Evolutionary conservation across 164 flowering plant species (phyloP).

Genomic region (grape (Vitis vinifera)): DNA sequence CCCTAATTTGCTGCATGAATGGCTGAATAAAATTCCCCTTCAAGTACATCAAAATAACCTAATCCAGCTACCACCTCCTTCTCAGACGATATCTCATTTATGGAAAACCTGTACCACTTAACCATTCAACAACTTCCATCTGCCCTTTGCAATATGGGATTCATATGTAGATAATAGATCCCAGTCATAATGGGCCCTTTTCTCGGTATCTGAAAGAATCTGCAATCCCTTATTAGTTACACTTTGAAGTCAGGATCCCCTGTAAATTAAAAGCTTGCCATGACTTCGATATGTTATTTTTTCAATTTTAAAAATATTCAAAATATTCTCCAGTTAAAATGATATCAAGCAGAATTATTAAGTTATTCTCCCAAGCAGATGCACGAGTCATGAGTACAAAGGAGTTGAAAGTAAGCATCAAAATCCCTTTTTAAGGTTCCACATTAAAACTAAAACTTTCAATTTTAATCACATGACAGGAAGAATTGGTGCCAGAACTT

Average conservation of each 20-base stretch:
- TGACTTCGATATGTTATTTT: too few relatives aligned
- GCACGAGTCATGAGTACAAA: too few relatives aligned
- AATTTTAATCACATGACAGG: too few relatives aligned
- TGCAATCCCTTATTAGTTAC: conserved; percentile 31
- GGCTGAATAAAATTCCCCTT: conserved; percentile 80
- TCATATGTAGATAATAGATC: conserved; percentile 52
- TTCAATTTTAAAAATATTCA: too few relatives aligned
- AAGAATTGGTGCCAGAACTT: too few relatives aligned
- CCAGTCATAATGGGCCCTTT: conserved; percentile 75
- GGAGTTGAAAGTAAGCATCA: too few relatives aligned
- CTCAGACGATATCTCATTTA: conserved; percentile 69
- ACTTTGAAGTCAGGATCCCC: neutral
- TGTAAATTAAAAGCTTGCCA: too few relatives aligned
- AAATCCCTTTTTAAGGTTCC: too few relatives aligned
- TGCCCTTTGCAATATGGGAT: conserved; percentile 35
- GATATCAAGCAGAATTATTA: too few relatives aligned
- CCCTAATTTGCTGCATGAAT: conserved; percentile 81
- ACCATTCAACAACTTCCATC: conserved; percentile 94
- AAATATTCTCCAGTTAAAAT: too few relatives aligned
- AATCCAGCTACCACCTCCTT: conserved; percentile 60
- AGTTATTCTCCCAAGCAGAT: too few relatives aligned
- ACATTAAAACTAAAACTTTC: too few relatives aligned
- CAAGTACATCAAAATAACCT: conserved; percentile 77
- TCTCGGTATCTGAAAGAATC: conserved; percentile 85
- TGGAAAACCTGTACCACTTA: conserved; percentile 75